Evolutionary conservation across 2,329 filamentous ascomycete genomes (phyloP).

Genomic region (Penicillium sp.): DNA sequence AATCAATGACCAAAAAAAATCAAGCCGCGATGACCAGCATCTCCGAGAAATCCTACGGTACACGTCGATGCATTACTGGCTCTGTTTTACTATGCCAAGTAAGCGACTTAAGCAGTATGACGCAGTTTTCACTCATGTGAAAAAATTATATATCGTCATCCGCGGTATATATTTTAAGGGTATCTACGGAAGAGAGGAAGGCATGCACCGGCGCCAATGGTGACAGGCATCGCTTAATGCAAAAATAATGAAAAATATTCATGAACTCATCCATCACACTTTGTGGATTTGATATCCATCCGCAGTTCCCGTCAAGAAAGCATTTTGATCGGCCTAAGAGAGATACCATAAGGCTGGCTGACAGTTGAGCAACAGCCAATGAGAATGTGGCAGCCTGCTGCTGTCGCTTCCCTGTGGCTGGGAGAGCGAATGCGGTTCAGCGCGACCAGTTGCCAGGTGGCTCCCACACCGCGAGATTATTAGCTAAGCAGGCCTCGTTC

Average conservation of each 20-base stretch:
- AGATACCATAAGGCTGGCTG: background rate
- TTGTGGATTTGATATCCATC: too few species aligned
- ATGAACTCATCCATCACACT: too few species aligned
- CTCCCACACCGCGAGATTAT: conserved; percentile 16
- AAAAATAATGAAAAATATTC: too few species aligned
- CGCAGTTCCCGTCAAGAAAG: too few species aligned
- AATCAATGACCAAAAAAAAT: too few species aligned
- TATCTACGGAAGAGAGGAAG: too few species aligned
- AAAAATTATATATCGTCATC: background rate
- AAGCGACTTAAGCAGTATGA: background rate
- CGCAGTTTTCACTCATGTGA: background rate
- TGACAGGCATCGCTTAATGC: too few species aligned
- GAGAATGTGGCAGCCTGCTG: conserved; percentile 19
- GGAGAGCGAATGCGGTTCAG: background rate
- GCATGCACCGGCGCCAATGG: too few species aligned
- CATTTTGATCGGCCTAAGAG: too few species aligned
- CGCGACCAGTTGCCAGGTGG: background rate
- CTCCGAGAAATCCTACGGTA: too few species aligned
- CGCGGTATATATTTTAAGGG: background rate
- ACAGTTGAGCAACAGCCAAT: conserved; percentile 12
- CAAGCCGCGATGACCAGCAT: too few species aligned
- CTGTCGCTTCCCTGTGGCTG: background rate
- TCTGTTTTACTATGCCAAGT: background rate
- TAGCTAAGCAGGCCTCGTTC: background rate
- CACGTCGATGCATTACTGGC: background rate